Percentiles rank a stretch among this genome's conserved stretches.
phyloP scores from a whole-genome alignment of 2,329 filamentous ascomycete species.

The Beauveria brongniartii region DNA sequence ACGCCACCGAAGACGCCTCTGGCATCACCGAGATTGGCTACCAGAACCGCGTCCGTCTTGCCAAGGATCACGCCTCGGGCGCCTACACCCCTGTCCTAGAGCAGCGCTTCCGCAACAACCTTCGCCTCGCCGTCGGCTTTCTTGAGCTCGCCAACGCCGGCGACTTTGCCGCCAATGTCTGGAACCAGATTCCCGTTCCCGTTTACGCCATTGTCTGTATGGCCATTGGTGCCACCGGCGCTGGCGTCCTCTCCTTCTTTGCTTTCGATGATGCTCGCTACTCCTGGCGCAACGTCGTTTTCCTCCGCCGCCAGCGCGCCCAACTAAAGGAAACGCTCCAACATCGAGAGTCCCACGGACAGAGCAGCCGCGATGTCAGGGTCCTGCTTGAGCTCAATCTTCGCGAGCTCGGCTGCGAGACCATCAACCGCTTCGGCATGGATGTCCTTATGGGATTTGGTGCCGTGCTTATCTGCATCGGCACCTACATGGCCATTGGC shows the following conservation, averaged over 20 bases:
- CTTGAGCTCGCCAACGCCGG: slow-evolving; percentile 48
- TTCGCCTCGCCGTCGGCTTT: slow-evolving; percentile 33
- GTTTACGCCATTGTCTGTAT: slow-evolving; percentile 40
- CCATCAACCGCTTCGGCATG: slow-evolving; percentile 42
- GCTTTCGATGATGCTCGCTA: slow-evolving; percentile 35
- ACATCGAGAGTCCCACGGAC: slow-evolving; percentile 4
- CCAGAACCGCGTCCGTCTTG: slow-evolving; percentile 1
- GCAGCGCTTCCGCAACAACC: slow-evolving; percentile 21
- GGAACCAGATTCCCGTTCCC: slow-evolving; percentile 44
- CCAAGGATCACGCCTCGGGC: slow-evolving; percentile 3
- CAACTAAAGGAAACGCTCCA: slow-evolving; percentile 20
- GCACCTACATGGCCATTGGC: slow-evolving; percentile 46
- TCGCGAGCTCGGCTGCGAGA: slow-evolving; percentile 42
- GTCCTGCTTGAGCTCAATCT: slow-evolving; percentile 35
- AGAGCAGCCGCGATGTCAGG: slow-evolving; percentile 20
- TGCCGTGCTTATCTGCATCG: slow-evolving; percentile 39
- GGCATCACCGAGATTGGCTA: neutral
- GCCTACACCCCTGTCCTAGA: slow-evolving; percentile 3
- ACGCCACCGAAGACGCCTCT: neutral
- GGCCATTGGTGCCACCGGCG: slow-evolving; percentile 41
- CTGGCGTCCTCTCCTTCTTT: slow-evolving; percentile 35
- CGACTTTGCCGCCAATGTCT: slow-evolving; percentile 51
- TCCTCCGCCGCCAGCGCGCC: slow-evolving; percentile 34
- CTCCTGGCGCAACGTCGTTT: slow-evolving; percentile 37
- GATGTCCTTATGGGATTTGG: slow-evolving; percentile 42